Evolutionary conservation across 2,329 filamentous ascomycete species (phyloP), one percentile per base, ranked within the genome.

Genomic region (Colletotrichum simmondsii): DNA sequence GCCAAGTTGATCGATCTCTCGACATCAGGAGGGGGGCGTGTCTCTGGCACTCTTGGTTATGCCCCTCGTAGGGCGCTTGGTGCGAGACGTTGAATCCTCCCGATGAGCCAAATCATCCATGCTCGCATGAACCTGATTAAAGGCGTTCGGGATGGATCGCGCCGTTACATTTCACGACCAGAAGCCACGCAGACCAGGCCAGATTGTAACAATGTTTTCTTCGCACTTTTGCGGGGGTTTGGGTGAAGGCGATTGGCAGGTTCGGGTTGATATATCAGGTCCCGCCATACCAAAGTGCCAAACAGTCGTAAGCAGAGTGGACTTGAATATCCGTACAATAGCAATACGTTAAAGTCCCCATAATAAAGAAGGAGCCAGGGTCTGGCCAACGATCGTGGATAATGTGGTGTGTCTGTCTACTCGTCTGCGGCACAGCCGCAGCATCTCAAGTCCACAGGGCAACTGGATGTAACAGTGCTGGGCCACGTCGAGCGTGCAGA

Each of bases 21-120:
- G 54, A 61, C 63, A 70, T 56, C 46, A 61, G 35, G 35, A 65
- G 35, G 42, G 54, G 61, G 69, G 30, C 32, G 65, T 72, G 54
- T 53, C n/a, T 54, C 14, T 72, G 68, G 28, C 37, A 56, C 57
- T 68, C 46, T 58, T 62, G 58, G 57, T 62, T 62, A 62, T 70
- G 54, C 49, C 59, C 62, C 28, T 56, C 60, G 63, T 37, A 53
- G 37, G 49, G 68, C 68, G 71, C 60, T 64, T 64, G 56, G 56
- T 68, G 42, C 68, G 69, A 72, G 63, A 66, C 63, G 71, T 67
- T 68, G 68, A 72, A 73, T 73, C 71, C 71, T 73, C 71, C 71
- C 68, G 71, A 66, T 37, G 61, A 73, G 68, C 68, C 68, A 72
- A 73, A 68, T 73, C 59, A 73, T 73, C 71, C 71, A 73, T 73